Evolutionary conservation across 352 stramenopile genomes (phyloP).

Genomic region (Peronospora destructor): DNA sequence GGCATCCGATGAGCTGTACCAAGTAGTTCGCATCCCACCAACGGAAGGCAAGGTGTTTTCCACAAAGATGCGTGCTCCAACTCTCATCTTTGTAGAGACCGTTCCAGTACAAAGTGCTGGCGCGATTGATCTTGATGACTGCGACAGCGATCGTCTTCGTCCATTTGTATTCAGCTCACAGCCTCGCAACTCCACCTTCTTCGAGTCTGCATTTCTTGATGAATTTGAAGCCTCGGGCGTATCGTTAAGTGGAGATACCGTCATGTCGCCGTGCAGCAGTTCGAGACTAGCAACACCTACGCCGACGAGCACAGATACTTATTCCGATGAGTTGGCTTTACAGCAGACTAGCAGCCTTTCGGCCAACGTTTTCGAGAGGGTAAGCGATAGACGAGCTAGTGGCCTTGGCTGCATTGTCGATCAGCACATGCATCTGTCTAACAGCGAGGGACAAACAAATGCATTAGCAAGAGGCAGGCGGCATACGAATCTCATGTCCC

Average conservation of each 20-base stretch:
- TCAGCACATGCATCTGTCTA: conserved; percentile 17
- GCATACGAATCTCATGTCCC: conserved; percentile 17
- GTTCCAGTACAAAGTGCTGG: conserved; percentile 47
- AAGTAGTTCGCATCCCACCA: conserved; percentile 63
- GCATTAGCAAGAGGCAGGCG: conserved; percentile 11
- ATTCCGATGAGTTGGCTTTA: conserved; percentile 8
- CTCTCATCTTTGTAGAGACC: conserved; percentile 69
- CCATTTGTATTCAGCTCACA: conserved; percentile 50
- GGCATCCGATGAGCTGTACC: conserved; percentile 63
- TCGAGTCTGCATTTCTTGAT: conserved; percentile 40
- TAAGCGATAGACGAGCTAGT: conserved; percentile 8
- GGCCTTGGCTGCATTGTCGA: conserved; percentile 6
- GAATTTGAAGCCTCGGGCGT: conserved; percentile 30
- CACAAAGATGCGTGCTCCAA: conserved; percentile 79
- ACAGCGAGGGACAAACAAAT: conserved; percentile 9
- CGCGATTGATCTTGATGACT: conserved; percentile 22
- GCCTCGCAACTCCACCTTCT: conserved; percentile 52
- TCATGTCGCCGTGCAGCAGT: conserved; percentile 17
- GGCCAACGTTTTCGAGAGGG: background rate
- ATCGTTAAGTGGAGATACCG: conserved; percentile 24
- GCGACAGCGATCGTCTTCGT: conserved; percentile 34
- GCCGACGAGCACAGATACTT: conserved; percentile 9
- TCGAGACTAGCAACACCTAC: conserved; percentile 28
- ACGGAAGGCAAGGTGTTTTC: conserved; percentile 79
- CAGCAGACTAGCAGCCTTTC: conserved; percentile 7